phyloP scores from a whole-genome alignment of 495 filamentous ascomycete genomes.

The Aspergillus homomorphus region DNA sequence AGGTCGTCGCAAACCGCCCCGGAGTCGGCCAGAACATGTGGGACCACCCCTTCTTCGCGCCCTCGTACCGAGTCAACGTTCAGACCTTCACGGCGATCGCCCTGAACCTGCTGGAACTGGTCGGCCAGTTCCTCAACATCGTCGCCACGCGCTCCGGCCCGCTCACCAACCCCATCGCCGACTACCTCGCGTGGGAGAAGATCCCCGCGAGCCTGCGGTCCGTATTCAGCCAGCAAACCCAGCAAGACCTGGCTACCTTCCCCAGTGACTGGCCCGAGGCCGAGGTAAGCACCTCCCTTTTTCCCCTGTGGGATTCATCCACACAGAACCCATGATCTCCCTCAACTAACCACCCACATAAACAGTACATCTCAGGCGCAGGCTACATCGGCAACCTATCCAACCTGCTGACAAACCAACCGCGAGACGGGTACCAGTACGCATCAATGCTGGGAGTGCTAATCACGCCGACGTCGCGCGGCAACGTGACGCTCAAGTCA shows the following conservation, averaged over 20 bases:
- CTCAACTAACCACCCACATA: conserved; percentile 1
- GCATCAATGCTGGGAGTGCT: conserved; percentile 42
- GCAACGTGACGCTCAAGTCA: conserved; percentile 52
- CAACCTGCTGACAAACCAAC: conserved; percentile 32
- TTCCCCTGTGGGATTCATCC: not conserved
- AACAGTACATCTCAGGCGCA: conserved; percentile 35
- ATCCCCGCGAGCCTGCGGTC: conserved; percentile 33
- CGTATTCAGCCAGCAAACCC: conserved; percentile 21
- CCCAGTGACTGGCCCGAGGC: conserved; percentile 59
- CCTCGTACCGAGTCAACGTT: conserved; percentile 22
- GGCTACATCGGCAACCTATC: conserved; percentile 39
- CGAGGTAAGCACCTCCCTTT: conserved; percentile 33
- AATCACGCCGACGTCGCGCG: conserved; percentile 49
- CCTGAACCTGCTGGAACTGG: not conserved
- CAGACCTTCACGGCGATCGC: conserved; percentile 15
- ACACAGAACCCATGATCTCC: not conserved
- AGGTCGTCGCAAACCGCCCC: conserved; percentile 35
- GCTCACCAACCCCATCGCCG: conserved; percentile 35
- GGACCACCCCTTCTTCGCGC: conserved; percentile 35
- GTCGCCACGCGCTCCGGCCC: conserved; percentile 23
- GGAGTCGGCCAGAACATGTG: conserved; percentile 52
- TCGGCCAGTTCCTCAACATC: conserved; percentile 12
- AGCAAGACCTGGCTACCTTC: conserved; percentile 29
- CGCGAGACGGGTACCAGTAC: conserved; percentile 47
- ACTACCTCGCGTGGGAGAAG: conserved; percentile 51